phyloP scores from a whole-genome alignment of 768 basidiomycete genomes.

The Leucosporidium creatinivorum region DNA sequence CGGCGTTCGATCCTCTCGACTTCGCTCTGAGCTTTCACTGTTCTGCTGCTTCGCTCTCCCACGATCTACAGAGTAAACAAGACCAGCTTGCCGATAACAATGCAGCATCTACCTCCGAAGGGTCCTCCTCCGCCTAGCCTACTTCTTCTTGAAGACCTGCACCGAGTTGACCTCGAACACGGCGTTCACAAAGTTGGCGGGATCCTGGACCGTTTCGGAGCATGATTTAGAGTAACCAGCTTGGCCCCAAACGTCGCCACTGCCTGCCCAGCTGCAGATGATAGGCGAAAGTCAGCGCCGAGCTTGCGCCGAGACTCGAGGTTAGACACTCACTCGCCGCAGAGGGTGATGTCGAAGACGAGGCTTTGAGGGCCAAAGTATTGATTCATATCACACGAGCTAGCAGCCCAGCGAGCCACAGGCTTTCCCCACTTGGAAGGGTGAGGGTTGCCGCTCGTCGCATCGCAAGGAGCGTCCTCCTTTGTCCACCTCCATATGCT shows the following conservation, averaged over 20 bases:
- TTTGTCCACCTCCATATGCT: conserved; percentile 56
- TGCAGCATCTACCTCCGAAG: too few relatives aligned
- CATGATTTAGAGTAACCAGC: conserved; percentile 9
- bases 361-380: conserved; percentile 41
- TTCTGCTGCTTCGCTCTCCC: too few relatives aligned
- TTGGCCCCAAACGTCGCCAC: too few relatives aligned
- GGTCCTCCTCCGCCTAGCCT: too few relatives aligned
- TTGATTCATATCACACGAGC: conserved; percentile 36
- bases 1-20: too few relatives aligned
- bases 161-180: conserved; percentile 68
- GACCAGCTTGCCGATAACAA: too few relatives aligned
- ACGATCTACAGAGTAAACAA: too few relatives aligned
- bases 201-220: conserved; percentile 6
- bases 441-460: conserved; percentile 48
- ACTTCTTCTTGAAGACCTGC: conserved; percentile 46
- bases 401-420: conserved; percentile 54
- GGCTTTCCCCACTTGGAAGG: conserved; percentile 50
- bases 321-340: conserved; percentile 41
- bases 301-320: not conserved
- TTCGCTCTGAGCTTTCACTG: too few relatives aligned
- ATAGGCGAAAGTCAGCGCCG: not conserved
- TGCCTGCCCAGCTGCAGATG: too few relatives aligned
- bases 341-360: conserved; percentile 31
- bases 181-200: conserved; percentile 53
- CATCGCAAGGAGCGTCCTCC: conserved; percentile 29